phyloP scores from a whole-genome alignment of 768 basidiomycete genomes.

The Pulveroboletus frians region DNA sequence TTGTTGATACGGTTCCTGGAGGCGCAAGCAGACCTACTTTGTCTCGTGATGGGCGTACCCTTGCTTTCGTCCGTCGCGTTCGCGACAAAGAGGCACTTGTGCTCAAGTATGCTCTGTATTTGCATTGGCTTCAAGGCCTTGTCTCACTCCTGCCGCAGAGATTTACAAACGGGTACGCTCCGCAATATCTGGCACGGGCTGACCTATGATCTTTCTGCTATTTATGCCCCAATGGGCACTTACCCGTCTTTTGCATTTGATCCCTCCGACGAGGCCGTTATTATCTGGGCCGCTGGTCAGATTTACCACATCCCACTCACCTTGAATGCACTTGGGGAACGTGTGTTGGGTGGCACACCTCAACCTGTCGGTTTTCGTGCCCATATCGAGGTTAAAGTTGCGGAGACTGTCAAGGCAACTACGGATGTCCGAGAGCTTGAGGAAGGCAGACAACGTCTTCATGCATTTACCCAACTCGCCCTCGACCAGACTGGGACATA shows the following conservation, averaged over 20 bases:
- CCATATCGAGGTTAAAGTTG: conserved; percentile 57
- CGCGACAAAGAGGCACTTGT: conserved; percentile 70
- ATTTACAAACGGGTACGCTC: conserved; percentile 60
- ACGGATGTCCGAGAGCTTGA: conserved; percentile 54
- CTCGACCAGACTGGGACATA: conserved; percentile 49
- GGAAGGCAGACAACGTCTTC: conserved; percentile 50
- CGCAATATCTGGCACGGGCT: conserved; percentile 64
- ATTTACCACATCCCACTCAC: conserved; percentile 57
- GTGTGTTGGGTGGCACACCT: conserved; percentile 36
- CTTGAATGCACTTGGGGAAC: conserved; percentile 41
- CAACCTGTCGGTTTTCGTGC: conserved; percentile 54
- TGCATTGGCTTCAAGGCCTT: not conserved
- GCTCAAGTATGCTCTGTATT: conserved; percentile 47
- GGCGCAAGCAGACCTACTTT: conserved; percentile 72
- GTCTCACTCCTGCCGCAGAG: conserved; percentile 37
- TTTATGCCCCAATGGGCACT: conserved; percentile 75
- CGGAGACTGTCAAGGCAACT: conserved; percentile 47
- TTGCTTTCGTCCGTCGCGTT: conserved; percentile 71
- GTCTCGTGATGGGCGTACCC: conserved; percentile 60
- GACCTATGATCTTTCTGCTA: conserved; percentile 56
- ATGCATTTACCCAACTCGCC: conserved; percentile 57
- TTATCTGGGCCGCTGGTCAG: conserved; percentile 73
- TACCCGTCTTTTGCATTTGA: conserved; percentile 70
- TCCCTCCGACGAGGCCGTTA: conserved; percentile 32
- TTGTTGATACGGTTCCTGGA: conserved; percentile 57